These are phyloP conservation scores for Lactifluus pinguis DNA, from an alignment of 768 basidiomycete species.

Conservation along the genomic window DNA sequence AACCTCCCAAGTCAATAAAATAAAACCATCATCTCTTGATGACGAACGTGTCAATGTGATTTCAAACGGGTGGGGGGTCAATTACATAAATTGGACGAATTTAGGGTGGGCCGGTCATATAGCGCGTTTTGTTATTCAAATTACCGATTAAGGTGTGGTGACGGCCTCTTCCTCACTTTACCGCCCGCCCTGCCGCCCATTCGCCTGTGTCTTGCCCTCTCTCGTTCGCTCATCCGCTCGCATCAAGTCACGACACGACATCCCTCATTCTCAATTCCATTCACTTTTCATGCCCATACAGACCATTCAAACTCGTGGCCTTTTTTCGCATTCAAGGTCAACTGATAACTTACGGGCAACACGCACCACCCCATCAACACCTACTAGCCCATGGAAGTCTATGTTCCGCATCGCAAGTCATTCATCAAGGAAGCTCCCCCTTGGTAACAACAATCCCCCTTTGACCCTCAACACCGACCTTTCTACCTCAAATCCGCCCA, in stretches of 20 bases:
- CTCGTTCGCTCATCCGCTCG: background rate
- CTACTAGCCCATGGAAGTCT: constrained; percentile 50
- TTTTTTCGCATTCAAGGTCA: constrained; percentile 19
- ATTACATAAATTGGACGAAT: background rate
- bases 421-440: constrained; percentile 51
- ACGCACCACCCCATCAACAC: constrained; percentile 15
- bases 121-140: background rate
- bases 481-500: constrained; percentile 31
- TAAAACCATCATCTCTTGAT: too few species aligned
- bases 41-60: background rate
- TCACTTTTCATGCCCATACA: constrained; percentile 6
- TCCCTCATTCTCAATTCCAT: background rate
- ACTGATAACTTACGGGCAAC: constrained; percentile 13
- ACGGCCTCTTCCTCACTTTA: background rate
- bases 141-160: background rate
- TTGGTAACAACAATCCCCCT: constrained; percentile 29
- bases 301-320: constrained; percentile 6
- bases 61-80: background rate
- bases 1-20: background rate
- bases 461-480: constrained; percentile 47
- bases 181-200: constrained; percentile 8
- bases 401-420: constrained; percentile 60
- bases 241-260: background rate
- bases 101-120: background rate
- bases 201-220: too few species aligned